Evolutionary conservation across 305 asterid genomes (phyloP), one percentile per base, ranked within the genome.

Genomic region (Fraxinus sp.): DNA sequence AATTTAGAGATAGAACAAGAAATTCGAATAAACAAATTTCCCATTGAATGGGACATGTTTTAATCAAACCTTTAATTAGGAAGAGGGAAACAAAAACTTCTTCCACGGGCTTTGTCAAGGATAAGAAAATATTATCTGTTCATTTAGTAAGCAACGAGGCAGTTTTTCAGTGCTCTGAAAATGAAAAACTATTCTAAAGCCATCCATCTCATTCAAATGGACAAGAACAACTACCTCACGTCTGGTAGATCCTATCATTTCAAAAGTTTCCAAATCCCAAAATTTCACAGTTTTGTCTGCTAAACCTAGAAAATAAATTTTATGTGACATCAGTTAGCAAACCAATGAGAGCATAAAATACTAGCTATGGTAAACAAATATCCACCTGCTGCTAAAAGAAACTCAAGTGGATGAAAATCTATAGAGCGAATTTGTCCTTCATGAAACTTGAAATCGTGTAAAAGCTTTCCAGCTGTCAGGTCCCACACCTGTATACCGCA

Each of bases 241-340:
- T 83, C 92, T 89, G 80, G 97, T 87, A 80, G 99, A 93, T 88
- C 98, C 99, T 86, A 95, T 93, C 97, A 97, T 90, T 91, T 93
- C 99, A 88, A 97, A 97, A 46, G 98, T 97, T 92, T 97, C 99
- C 88, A 97, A 89, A 91, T 95, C 99, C 99, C 99, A 97, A 86
- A 95, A 97, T 83, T 95, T 93, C 37, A 93, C 97, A 39, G 98
- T 97, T 85, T 91, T 92, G 88, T 97, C 99, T 22, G 98, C 98
- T 52, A 98, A 97, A 88, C 99, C 99, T 97, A 91, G 85, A 89
- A 86, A n/a, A 73, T 24, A 84, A 35, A 59, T 77, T 76, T 18
- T 28, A 71, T 7, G 57, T 73, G 39, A 85, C 32, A 49, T 41
- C 6, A 83, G 75, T 7, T 41, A 64, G 49, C 79, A 83, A 22